Conservation (phyloP, 2,329 filamentous ascomycete species). For the Trichoderma breve region DNA sequence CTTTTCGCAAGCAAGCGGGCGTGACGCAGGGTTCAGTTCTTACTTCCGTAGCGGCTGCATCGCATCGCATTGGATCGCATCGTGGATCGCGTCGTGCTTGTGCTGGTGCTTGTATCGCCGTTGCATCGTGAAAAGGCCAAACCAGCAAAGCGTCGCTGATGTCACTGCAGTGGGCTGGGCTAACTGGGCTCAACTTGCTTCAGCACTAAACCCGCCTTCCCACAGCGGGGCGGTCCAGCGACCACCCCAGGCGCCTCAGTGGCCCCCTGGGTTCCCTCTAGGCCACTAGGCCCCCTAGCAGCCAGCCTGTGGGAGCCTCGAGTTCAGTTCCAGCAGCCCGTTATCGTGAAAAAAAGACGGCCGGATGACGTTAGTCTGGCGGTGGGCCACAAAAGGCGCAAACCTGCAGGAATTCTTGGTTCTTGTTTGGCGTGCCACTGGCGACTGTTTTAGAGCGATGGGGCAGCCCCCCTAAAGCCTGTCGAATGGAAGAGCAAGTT, state of each 20-base stretch:
- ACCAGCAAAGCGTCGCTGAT: slow-evolving; percentile 11
- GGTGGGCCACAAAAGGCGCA: slow-evolving; percentile 13
- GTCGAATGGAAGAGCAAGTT: not conserved
- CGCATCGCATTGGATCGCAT: not conserved
- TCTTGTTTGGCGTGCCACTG: slow-evolving; percentile 1
- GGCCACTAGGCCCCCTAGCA: not conserved
- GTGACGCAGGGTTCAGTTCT: slow-evolving; percentile 5
- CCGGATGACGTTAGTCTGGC: slow-evolving; percentile 16
- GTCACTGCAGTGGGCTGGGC: not conserved
- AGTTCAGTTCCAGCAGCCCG: not conserved
- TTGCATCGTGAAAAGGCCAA: not conserved
- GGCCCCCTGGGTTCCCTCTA: not conserved
- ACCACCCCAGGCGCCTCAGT: not conserved
- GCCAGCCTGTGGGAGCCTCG: not conserved
- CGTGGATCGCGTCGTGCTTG: not conserved
- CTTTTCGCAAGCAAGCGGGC: not conserved
- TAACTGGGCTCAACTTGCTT: not conserved
- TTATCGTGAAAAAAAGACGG: not conserved
- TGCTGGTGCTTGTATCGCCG: not conserved
- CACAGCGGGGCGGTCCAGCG: not conserved
- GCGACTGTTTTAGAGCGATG: not conserved
- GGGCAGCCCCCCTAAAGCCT: not conserved
- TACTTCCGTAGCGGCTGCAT: not conserved
- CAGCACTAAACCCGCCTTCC: not conserved
- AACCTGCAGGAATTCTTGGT: slow-evolving; percentile 13